These are phyloP conservation scores for Ophiostoma montium DNA, from an alignment of 2,329 filamentous ascomycete genomes.

Conservation along the genomic window DNA sequence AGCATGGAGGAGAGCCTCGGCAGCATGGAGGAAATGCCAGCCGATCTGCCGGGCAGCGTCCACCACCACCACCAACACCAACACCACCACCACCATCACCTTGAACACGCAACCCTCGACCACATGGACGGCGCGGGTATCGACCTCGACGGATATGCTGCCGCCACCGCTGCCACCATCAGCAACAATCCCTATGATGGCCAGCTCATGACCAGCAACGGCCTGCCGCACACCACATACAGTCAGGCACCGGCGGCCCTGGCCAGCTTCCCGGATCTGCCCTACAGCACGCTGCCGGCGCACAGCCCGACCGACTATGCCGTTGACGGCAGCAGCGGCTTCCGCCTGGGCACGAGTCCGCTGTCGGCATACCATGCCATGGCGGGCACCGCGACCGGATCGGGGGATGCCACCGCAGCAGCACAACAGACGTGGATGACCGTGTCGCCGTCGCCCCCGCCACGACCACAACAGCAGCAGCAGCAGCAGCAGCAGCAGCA, in stretches of 20 bases:
- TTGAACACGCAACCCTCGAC: constrained; percentile 34
- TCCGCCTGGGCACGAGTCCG: constrained; percentile 41
- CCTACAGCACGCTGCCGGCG: constrained; percentile 36
- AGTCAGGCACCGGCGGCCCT: constrained; percentile 23
- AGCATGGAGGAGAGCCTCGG: constrained; percentile 25
- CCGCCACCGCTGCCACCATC: constrained; percentile 13
- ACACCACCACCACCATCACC: constrained; percentile 27
- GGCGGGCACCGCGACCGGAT: constrained; percentile 27
- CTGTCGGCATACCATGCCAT: constrained; percentile 35
- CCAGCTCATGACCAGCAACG: constrained; percentile 19
- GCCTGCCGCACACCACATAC: constrained; percentile 23
- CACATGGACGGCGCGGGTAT: constrained; percentile 22
- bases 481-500: constrained; percentile 26
- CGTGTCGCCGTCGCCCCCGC: constrained; percentile 40
- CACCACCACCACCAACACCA: constrained; percentile 16
- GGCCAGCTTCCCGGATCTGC: constrained; percentile 42
- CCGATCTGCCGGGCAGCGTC: too few relatives aligned
- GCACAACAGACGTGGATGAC: constrained; percentile 52
- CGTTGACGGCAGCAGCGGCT: constrained; percentile 26
- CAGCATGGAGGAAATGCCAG: too few relatives aligned
- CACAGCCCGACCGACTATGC: constrained; percentile 37
- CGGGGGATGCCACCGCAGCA: constrained; percentile 36
- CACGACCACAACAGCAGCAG: constrained; percentile 4
- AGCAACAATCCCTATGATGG: constrained; percentile 38
- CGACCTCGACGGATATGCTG: constrained; percentile 38